Conservation (phyloP, 78 protist genomes). For the Dictyostelium brefeldianum region DNA sequence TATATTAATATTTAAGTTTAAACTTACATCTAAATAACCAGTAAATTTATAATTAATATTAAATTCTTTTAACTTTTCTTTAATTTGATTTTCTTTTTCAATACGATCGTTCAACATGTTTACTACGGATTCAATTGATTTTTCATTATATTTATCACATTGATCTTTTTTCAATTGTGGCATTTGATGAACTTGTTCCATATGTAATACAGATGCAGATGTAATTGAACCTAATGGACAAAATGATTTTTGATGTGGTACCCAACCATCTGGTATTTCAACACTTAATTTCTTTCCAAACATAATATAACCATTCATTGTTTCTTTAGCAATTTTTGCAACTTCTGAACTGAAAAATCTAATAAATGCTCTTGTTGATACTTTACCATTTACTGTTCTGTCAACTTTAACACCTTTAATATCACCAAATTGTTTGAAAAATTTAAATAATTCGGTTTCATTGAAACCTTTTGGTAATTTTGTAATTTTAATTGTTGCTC, state of each 20-base stretch:
- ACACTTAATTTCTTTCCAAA: constrained; percentile 50
- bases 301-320: constrained; percentile 90
- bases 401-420: constrained; percentile 75
- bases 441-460: constrained; percentile 88
- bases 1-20: neutral
- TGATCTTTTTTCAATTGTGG: neutral
- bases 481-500: constrained; percentile 88
- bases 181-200: neutral
- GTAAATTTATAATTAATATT: constrained; percentile 8
- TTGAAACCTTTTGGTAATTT: constrained; percentile 93
- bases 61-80: constrained; percentile 7
- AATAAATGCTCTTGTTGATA: constrained; percentile 85
- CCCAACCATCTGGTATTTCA: neutral
- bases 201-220: neutral
- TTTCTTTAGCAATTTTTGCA: constrained; percentile 85
- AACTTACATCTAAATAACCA: constrained; percentile 30
- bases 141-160: neutral
- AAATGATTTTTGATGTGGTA: neutral
- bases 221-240: neutral
- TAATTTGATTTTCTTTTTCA: neutral
- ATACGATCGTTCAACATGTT: neutral
- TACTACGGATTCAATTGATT: neutral
- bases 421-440: constrained; percentile 94
- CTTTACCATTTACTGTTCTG: constrained; percentile 69
- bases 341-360: constrained; percentile 84